Conservation (phyloP, 345 rosid species). For the Murraya koenigii region DNA sequence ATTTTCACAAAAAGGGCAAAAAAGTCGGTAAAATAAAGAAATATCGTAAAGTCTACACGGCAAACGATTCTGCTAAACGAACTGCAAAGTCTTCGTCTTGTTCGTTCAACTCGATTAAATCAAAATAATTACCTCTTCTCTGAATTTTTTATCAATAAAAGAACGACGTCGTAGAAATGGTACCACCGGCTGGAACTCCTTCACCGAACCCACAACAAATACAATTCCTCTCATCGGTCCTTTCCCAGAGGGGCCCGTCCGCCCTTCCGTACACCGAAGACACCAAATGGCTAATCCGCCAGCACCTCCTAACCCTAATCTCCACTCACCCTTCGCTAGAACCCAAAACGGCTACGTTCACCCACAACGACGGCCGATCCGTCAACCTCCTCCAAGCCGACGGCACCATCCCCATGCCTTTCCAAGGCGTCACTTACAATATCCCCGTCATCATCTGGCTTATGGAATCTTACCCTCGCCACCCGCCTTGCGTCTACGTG, state of each 20-base stretch:
- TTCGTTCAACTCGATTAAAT: too few species aligned
- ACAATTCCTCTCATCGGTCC: constrained; percentile 75
- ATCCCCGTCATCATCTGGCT: constrained; percentile 94
- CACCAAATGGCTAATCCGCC: constrained; percentile 88
- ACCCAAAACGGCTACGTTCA: constrained; percentile 82
- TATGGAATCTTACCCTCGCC: constrained; percentile 76
- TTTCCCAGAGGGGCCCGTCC: constrained; percentile 80
- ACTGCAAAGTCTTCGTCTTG: too few species aligned
- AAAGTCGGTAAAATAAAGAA: too few species aligned
- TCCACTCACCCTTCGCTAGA: constrained; percentile 61
- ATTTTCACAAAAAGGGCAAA: too few species aligned
- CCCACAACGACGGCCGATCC: constrained; percentile 96
- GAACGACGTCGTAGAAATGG: constrained; percentile 20
- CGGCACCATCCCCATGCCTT: constrained; percentile 81
- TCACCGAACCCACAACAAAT: constrained; percentile 50
- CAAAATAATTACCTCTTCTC: too few species aligned
- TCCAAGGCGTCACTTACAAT: constrained; percentile 81
- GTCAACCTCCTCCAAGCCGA: constrained; percentile 89
- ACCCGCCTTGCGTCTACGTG: constrained; percentile 81
- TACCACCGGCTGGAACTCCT: constrained; percentile 31
- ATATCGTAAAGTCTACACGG: too few species aligned
- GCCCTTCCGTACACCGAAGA: constrained; percentile 75
- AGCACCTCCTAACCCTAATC: constrained; percentile 69
- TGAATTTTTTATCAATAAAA: too few species aligned
- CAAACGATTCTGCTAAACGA: too few species aligned